Base-by-base conservation (phyloP, 2,329 filamentous ascomycete species). In the Pestalotiopsis sp. region DNA sequence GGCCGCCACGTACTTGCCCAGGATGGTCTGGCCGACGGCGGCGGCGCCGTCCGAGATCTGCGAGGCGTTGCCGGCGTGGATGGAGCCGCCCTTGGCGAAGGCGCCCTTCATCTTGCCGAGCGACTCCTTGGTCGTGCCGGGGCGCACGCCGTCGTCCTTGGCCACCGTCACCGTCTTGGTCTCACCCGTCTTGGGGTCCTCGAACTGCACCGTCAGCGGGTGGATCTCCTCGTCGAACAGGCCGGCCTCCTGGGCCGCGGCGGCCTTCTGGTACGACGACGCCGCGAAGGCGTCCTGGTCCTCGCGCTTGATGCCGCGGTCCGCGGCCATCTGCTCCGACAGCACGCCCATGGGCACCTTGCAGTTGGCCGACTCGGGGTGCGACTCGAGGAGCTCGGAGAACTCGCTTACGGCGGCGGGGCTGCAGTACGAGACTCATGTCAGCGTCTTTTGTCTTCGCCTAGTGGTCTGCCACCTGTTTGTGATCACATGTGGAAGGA, bases 11-110 rank as follows among this genome's bases (percentile, higher is more conserved):
- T 92, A 98, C 86, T 98, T 98, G 81, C 95, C 96, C 31, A 98
- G 84, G 81, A 98, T 94, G 68, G 87, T 87, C 85, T 98, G 95
- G 69, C 93, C 93, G 17, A 98, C 95, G 62, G 96, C 96, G 38
- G 96, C 95, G 25, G 96, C 96, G 73, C 96, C 96, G 83, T 99
- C 94, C 38, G 93, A 96, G 79, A 99, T 94, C 83, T 98, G 96
- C 66, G 91, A 94, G 36, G 96, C 95, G 81, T 98, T 99, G 75
- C 96, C 96, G 68, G 94, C 96, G 86, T 98, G 95, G 83, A 98
- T 98, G 76, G 88, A 91, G 58, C 96, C 96, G 76, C 96, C 92
- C 82, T 97, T 94, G 73, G 93, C 90, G 78, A 98, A 98, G 13
- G 95, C 94, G 17, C 95, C 89, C 71, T 89, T 90, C 81, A 98